Percentiles rank a stretch among this genome's conserved stretches.
Evolutionary conservation across 306 rosid genomes (phyloP).

Genomic region (Leucaena leucocephala): DNA sequence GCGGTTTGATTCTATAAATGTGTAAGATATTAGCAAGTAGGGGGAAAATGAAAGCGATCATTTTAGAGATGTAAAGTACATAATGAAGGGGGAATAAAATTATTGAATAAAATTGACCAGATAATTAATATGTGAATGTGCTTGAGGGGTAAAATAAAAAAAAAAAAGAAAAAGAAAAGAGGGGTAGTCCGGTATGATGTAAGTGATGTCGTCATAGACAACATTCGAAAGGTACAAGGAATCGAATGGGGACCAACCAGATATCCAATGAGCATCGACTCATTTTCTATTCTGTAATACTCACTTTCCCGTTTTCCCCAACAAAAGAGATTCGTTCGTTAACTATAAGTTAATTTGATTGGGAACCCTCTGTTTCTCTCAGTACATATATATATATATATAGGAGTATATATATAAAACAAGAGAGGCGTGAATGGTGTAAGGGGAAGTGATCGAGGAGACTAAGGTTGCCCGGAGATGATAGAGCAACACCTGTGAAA

Average conservation of each 20-base stretch:
- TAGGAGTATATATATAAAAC: background rate
- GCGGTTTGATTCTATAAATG: too few species aligned
- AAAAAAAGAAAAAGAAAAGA: background rate
- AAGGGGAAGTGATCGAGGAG: background rate
- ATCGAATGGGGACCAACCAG: conserved; percentile 21
- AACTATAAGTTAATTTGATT: too few species aligned
- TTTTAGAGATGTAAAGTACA: background rate
- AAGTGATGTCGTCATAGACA: background rate
- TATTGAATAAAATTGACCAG: background rate
- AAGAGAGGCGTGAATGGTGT: background rate
- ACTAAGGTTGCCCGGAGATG: background rate
- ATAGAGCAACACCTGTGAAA: background rate
- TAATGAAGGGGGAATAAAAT: too few species aligned
- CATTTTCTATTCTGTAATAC: background rate
- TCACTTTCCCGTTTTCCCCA: background rate
- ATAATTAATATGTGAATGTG: background rate
- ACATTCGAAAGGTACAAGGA: background rate
- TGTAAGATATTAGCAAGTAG: too few species aligned
- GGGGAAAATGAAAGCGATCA: background rate
- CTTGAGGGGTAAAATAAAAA: background rate
- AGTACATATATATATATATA: too few species aligned
- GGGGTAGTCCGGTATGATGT: background rate
- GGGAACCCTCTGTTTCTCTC: background rate
- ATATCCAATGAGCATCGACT: background rate
- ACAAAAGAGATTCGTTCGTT: background rate